Evolutionary conservation across 129 eudicot genomes (phyloP).

Genomic region (Flaveria ramosissima): DNA sequence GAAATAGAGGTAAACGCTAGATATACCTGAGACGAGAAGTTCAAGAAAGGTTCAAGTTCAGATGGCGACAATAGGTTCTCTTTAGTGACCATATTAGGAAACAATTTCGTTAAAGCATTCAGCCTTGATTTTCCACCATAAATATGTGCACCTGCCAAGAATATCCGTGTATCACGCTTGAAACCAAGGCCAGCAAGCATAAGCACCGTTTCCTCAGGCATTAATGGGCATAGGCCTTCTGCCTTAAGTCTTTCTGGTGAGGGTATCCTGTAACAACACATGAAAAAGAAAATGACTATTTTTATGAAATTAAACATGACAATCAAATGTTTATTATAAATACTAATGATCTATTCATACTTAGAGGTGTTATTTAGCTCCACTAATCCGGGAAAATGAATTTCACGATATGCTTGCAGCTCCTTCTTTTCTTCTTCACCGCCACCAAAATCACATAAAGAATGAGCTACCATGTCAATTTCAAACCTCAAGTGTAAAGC

Average conservation of each 20-base stretch:
- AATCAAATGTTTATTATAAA: neutral
- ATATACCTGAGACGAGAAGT: constrained; percentile 87
- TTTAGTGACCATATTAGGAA: constrained; percentile 88
- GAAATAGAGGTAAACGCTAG: too few relatives aligned
- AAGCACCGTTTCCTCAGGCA: constrained; percentile 98
- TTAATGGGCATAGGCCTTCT: constrained; percentile 91
- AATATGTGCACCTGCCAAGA: constrained; percentile 89
- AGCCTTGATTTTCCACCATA: constrained; percentile 90
- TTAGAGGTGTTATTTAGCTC: constrained; percentile 57
- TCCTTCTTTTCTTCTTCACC: constrained; percentile 89
- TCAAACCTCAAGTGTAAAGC: constrained; percentile 97
- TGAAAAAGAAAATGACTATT: neutral
- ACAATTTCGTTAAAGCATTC: constrained; percentile 69
- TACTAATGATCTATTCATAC: constrained; percentile 45
- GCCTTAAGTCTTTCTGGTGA: constrained; percentile 67
- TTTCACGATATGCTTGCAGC: constrained; percentile 80
- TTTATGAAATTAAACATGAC: neutral
- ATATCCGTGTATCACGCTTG: constrained; percentile 76
- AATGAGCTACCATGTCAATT: constrained; percentile 99
- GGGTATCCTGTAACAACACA: constrained; percentile 55
- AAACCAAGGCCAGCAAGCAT: constrained; percentile 99
- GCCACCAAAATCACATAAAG: constrained; percentile 94
- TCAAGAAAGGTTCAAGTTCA: constrained; percentile 80
- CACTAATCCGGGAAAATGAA: constrained; percentile 79
- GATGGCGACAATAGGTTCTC: constrained; percentile 80